phyloP scores from a whole-genome alignment of 805 yeast genomes.

The Scheffersomyces coipomensis region DNA sequence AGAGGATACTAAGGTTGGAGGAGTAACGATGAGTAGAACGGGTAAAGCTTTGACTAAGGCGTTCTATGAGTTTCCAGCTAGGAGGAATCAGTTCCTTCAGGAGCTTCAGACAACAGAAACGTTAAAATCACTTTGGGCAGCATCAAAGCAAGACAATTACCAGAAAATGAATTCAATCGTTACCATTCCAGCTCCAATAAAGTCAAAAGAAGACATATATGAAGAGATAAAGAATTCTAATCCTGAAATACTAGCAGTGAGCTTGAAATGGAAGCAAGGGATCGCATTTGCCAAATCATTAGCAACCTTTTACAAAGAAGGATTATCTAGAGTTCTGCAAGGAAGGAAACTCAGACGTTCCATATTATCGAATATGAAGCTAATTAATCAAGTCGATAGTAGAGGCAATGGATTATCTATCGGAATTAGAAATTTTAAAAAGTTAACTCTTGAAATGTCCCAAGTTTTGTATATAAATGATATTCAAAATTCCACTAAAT shows the following conservation, averaged over 20 bases:
- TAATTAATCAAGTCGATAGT: conserved; percentile 17
- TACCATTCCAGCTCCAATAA: conserved; percentile 29
- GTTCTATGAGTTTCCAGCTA: conserved; percentile 12
- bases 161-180: conserved; percentile 22
- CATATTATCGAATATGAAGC: conserved; percentile 41
- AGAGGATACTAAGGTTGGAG: background rate
- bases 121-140: conserved; percentile 14
- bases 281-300: conserved; percentile 44
- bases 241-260: conserved; percentile 11
- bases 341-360: background rate
- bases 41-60: background rate
- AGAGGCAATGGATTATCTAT: conserved; percentile 24
- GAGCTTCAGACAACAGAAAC: conserved; percentile 13
- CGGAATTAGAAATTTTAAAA: conserved; percentile 30
- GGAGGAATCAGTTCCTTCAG: conserved; percentile 5
- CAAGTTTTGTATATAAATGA: conserved; percentile 33
- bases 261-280: conserved; percentile 36
- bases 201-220: conserved; percentile 25
- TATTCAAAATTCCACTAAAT: conserved; percentile 26
- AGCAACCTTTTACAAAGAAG: conserved; percentile 54
- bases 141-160: conserved; percentile 2
- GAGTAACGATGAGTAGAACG: background rate
- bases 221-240: conserved; percentile 18
- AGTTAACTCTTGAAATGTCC: conserved; percentile 33
- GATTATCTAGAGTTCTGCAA: conserved; percentile 45